Evolutionary conservation across 225 moss, liverwort and hornwort species (phyloP), one percentile per base, ranked within the genome.

Genomic region (Marchantia paleacea): DNA sequence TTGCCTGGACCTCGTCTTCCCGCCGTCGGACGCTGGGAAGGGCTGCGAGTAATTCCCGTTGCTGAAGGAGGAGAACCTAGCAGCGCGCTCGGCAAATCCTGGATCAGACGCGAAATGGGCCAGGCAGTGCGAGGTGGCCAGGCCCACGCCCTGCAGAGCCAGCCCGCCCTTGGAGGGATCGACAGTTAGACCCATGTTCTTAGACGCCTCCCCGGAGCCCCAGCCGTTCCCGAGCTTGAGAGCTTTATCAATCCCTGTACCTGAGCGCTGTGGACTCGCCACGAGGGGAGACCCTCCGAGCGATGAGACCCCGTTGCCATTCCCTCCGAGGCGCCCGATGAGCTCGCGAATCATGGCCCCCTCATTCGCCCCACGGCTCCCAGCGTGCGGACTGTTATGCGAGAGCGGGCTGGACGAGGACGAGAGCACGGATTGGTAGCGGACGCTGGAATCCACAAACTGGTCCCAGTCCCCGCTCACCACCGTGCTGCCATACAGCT

Each of bases 21-120:
- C 63, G 48, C 12, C 52, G 24, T 78, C 85, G 24, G 76, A 63
- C 14, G 66, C 15, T 57, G 52, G 63, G 16, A 74, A 74, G 26
- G 81, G 52, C 63, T 73, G 81, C 51, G 73, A 51, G 20, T 74
- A 81, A 75, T 73, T 74, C 11, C 62, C 73, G 62, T 81, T 89
- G 11, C 89, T 85, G 80, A 93, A 91, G 39, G 89, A 85, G 7
- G 92, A 91, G 80, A 88, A 91, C 31, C 89, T 87, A 0, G 91
- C 91, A 0, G 91, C 93, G 15, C 93, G 88, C 75, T 93, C 91
- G 0, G 89, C 93, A 69, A 93, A 93, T 72, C 89, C 88, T 2
- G 93, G 91, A 64, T 93, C 90, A 66, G 84, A 90, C 7, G 93
- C 79, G 48, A 93, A 90, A 78, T 89, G 93, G 11, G 87, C 87